Conservation (phyloP, 495 filamentous ascomycete genomes). For the Penicillium macrosclerotiorum region DNA sequence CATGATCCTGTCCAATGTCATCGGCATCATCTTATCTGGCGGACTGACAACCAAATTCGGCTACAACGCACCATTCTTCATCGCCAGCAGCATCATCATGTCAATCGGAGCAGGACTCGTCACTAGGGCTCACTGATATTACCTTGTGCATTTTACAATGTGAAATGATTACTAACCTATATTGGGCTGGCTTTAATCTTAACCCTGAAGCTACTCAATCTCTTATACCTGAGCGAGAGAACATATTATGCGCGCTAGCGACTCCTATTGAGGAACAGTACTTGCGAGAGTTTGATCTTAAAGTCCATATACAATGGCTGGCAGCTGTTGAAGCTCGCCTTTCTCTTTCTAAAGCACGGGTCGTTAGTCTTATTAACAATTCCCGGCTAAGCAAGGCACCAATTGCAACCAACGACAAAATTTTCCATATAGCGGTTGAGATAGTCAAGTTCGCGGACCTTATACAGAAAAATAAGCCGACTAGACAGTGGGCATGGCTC, state of each 20-base stretch:
- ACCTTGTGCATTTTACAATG: slow-evolving; percentile 63
- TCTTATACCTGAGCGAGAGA: background rate
- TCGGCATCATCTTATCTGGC: slow-evolving; percentile 15
- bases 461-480: slow-evolving; percentile 58
- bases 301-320: slow-evolving; percentile 64
- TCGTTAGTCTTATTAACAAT: slow-evolving; percentile 18
- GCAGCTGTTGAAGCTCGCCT: slow-evolving; percentile 62
- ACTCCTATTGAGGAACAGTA: slow-evolving; percentile 58
- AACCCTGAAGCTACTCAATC: background rate
- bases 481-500: slow-evolving; percentile 71
- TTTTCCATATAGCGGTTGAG: slow-evolving; percentile 58
- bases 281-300: slow-evolving; percentile 53
- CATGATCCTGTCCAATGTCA: slow-evolving; percentile 16
- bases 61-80: slow-evolving; percentile 54
- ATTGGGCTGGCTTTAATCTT: slow-evolving; percentile 6
- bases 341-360: slow-evolving; percentile 63
- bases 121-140: slow-evolving; percentile 69
- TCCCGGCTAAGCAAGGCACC: background rate
- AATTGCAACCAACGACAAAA: slow-evolving; percentile 51
- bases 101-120: slow-evolving; percentile 59
- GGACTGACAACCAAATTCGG: slow-evolving; percentile 8
- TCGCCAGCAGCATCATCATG: slow-evolving; percentile 49
- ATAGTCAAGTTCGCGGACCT: slow-evolving; percentile 60
- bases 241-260: slow-evolving; percentile 1
- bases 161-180: slow-evolving; percentile 45